Base-by-base conservation (phyloP, 1,139 yeast genomes). In the Suhomyces anneliseae region DNA sequence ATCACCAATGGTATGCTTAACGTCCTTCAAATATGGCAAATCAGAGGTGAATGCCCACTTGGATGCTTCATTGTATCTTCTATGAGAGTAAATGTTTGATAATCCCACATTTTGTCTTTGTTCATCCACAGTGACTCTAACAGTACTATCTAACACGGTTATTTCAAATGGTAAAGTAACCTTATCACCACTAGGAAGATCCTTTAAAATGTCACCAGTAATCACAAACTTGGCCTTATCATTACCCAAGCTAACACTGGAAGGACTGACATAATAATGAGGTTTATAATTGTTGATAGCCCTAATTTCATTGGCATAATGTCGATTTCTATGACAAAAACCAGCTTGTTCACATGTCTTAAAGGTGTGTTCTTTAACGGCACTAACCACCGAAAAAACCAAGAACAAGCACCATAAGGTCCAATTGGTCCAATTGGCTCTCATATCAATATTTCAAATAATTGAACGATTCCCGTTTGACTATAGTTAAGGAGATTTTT, bases 321-420 rank as follows among this genome's bases (percentile, higher is more conserved):
- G 82, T 45, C 95, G 70, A 59, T 93, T 90, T 61, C 99, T 76
- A 43, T 78, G 70, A 63, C 99, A 93, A 62, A 93, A 92, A 8
- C 97, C 95, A 19, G 92, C 80, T 57, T 87, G 85, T 9, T 74
- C 82, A 68, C 99, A 93, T 12, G 78, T 81, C 65, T 89, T 88
- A 72, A 92, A 88, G 48, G 90, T 67, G 57, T 84, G 82, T 10
- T 79, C 80, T 62, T 89, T 86, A 27, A 83, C 93, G 0, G 84
- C 84, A 7, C 52, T 27, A 7, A 50, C 64, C 32, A 36, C 12
- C 7, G 47, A 36, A 19, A 36, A 35, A 38, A 38, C 15, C 31
- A 31, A 40, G 26, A 46, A 46, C 39, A 43, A 36, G 29, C 32
- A 29, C 32, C 32, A 29, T 1, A 29, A 11, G 32, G 42, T 40